These are phyloP conservation scores for Zymoseptoria pseudotritici DNA, from an alignment of 2,329 filamentous ascomycete genomes.

Conservation along the genomic window DNA sequence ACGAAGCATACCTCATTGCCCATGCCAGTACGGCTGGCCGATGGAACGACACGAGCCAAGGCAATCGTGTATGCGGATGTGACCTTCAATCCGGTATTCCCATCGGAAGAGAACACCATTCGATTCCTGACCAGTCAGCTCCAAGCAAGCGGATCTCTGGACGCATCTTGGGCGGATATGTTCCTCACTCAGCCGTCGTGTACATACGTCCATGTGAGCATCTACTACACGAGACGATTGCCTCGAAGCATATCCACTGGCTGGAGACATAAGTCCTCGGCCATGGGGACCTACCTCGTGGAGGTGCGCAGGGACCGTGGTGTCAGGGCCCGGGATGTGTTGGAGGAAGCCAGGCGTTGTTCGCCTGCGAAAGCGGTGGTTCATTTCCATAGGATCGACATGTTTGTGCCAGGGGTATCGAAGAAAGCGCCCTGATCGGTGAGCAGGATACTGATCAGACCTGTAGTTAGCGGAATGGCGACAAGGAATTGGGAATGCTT, in stretches of 20 bases:
- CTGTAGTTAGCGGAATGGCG: neutral
- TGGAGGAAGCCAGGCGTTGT: constrained; percentile 1
- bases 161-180: constrained; percentile 13
- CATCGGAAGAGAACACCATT: constrained; percentile 5
- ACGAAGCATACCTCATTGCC: neutral
- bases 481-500: neutral
- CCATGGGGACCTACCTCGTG: neutral
- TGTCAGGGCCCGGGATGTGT: constrained; percentile 8
- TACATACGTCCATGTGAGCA: constrained; percentile 4
- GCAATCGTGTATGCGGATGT: neutral
- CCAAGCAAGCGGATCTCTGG: neutral
- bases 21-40: neutral
- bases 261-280: constrained; percentile 1
- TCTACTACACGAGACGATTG: constrained; percentile 6
- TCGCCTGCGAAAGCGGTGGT: constrained; percentile 1
- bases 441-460: neutral
- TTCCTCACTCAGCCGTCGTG: constrained; percentile 11
- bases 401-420: constrained; percentile 2
- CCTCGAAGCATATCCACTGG: neutral
- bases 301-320: constrained; percentile 1
- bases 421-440: neutral
- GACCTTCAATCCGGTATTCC: constrained; percentile 11
- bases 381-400: constrained; percentile 11
- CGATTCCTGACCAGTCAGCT: constrained; percentile 9
- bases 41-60: neutral